Conservation (phyloP, 768 basidiomycete genomes). For the Lyophyllum decastes region DNA sequence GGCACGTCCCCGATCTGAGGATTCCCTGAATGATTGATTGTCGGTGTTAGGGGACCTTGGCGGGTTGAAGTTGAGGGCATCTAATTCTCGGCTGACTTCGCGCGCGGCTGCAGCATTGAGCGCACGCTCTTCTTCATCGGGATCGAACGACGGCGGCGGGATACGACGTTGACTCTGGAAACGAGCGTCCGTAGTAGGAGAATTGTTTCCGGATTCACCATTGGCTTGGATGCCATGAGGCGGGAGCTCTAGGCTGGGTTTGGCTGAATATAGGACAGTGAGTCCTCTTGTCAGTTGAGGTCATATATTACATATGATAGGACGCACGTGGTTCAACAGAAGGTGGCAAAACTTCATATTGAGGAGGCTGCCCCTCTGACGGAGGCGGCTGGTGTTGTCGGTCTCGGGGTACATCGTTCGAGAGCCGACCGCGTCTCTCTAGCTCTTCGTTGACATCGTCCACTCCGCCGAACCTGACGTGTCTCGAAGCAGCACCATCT, state of each 20-base stretch:
- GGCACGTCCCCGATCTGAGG: constrained; percentile 17
- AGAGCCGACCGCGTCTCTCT: constrained; percentile 21
- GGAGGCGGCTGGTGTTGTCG: neutral
- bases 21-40: constrained; percentile 10
- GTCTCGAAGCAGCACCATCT: constrained; percentile 21
- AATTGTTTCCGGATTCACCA: neutral
- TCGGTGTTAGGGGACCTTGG: constrained; percentile 11
- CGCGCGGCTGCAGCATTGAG: constrained; percentile 68
- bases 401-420: neutral
- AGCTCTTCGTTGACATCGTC: constrained; percentile 40
- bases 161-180: constrained; percentile 27
- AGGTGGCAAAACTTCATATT: constrained; percentile 11
- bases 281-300: neutral
- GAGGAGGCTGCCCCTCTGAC: constrained; percentile 13
- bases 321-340: constrained; percentile 2
- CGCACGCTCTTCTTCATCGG: constrained; percentile 51
- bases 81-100: constrained; percentile 66
- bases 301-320: neutral
- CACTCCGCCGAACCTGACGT: constrained; percentile 46
- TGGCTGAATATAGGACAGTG: neutral
- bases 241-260: neutral
- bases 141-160: constrained; percentile 38
- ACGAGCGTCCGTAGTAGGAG: constrained; percentile 7
- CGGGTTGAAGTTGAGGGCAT: constrained; percentile 45
- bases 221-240: neutral